Base-by-base conservation (phyloP, 1,284 basidiomycete genomes). In the Chalciporus sp. region DNA sequence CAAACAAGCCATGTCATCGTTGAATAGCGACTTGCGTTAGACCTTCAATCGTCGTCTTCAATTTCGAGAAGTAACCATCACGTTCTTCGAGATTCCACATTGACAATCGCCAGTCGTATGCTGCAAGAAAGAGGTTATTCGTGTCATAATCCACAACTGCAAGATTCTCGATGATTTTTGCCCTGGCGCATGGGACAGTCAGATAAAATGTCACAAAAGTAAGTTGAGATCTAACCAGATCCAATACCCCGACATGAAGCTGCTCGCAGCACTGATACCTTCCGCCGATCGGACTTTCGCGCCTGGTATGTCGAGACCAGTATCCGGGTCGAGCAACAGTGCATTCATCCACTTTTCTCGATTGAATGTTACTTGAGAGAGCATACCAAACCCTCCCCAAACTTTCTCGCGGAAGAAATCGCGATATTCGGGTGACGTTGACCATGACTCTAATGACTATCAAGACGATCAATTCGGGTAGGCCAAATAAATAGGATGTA, bases 201-300 rank as follows among this genome's bases (percentile, higher is more conserved):
- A 57, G 42, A 14, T 17, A 23, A 37, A 20, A 52, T 26, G 11
- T 19, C 19, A 40, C 16, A 46, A 54, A 28, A 37, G 42, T 31
- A 8, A 11, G 17, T 31, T 39, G 40, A 37, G 47, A 33, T 31
- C 45, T 19, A 62, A 90, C 94, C 95, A 98, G 58, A 97, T 88
- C 95, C 95, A 97, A 70, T 94, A 98, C 4, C 94, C 93, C 66
- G 91, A 88, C 52, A 98, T 89, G 67, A 98, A 97, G 64, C 85
- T 92, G 61, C 89, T 93, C 7, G 94, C 93, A 2, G 92, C 93
- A 60, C 90, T 86, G n/a, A 93, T 83, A 1, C 91, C 95, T 71
- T 98, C 93, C 0, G 93, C 94, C 9, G 95, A 93, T 33, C 96
- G 81, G 43, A 98, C 86, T 70, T 94, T 96, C 56, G 87, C 86